Evolutionary conservation across 164 flowering plant species (phyloP).

Genomic region (Pachysandra terminalis): DNA sequence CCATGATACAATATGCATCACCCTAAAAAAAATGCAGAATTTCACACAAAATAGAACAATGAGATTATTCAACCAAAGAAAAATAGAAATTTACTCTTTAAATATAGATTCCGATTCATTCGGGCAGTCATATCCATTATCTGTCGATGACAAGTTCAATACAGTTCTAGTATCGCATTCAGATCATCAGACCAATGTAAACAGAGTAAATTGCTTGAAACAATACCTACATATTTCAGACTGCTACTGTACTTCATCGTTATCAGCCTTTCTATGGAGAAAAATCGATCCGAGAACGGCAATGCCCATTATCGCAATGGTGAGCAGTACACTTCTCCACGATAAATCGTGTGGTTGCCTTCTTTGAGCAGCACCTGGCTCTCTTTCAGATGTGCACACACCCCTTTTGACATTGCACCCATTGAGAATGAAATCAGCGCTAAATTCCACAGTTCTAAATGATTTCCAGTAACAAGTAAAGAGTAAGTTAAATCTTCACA

Average conservation of each 20-base stretch:
- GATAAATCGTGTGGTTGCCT: conserved; percentile 47
- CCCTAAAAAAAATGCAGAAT: no score
- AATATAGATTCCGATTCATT: conserved; percentile 2
- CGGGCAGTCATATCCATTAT: background rate
- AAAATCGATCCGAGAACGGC: conserved; percentile 81
- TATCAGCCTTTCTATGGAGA: conserved; percentile 57
- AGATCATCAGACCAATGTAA: conserved; percentile 16
- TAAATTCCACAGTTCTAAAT: background rate
- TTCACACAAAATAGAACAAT: no score
- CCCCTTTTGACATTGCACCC: conserved; percentile 28
- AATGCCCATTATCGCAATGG: conserved; percentile 82
- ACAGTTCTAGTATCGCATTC: background rate
- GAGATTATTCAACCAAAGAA: no score
- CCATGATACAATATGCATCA: no score
- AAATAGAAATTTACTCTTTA: background rate
- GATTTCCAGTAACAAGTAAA: background rate
- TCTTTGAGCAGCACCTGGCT: conserved; percentile 45
- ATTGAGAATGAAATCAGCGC: background rate
- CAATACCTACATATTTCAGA: background rate
- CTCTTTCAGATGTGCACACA: conserved; percentile 42
- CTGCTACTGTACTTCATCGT: conserved; percentile 25
- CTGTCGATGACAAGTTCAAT: conserved; percentile 2
- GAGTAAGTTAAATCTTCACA: background rate
- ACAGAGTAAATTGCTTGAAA: conserved; percentile 10
- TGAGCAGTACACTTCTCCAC: conserved; percentile 47